Percentiles rank a stretch among this genome's conserved stretches.
These are phyloP conservation scores for Auricularia cornea DNA, from an alignment of 768 basidiomycete species.

Conservation along the genomic window DNA sequence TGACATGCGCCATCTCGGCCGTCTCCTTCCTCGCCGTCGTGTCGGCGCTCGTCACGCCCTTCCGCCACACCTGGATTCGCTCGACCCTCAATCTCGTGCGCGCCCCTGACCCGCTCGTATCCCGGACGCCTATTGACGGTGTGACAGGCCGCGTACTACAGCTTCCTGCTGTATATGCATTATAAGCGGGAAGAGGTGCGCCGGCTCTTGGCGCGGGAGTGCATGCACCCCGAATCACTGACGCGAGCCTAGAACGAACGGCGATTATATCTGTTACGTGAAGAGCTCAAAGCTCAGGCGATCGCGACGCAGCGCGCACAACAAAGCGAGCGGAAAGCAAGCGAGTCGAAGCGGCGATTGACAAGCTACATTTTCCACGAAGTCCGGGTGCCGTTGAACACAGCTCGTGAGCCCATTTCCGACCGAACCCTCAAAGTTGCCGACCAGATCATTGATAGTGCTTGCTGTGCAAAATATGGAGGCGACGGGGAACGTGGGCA, in stretches of 20 bases:
- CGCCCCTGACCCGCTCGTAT: not conserved
- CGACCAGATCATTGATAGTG: slow-evolving; percentile 10
- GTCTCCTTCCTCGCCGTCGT: slow-evolving; percentile 3
- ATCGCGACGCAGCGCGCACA: slow-evolving; percentile 53
- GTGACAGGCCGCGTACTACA: slow-evolving; percentile 60
- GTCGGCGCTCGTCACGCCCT: not conserved
- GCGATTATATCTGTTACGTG: slow-evolving; percentile 59
- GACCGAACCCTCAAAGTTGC: not conserved
- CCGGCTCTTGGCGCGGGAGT: not conserved
- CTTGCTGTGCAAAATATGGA: slow-evolving; percentile 41
- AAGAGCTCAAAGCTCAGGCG: slow-evolving; percentile 69
- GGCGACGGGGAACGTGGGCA: slow-evolving; percentile 29
- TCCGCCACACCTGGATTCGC: not conserved
- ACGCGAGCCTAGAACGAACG: slow-evolving; percentile 37
- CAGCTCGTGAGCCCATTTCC: slow-evolving; percentile 24
- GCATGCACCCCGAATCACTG: not conserved
- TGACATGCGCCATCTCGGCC: slow-evolving; percentile 18
- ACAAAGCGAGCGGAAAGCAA: slow-evolving; percentile 59
- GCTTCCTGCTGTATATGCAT: slow-evolving; percentile 71
- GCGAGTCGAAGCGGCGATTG: slow-evolving; percentile 30
- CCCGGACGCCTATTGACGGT: slow-evolving; percentile 1
- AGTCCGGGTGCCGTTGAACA: slow-evolving; percentile 45
- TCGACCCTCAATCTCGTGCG: not conserved
- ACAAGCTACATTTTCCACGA: slow-evolving; percentile 45
- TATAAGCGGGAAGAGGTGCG: slow-evolving; percentile 55